phyloP scores from a whole-genome alignment of 2,329 filamentous ascomycete species.

The Moelleriella libera region DNA sequence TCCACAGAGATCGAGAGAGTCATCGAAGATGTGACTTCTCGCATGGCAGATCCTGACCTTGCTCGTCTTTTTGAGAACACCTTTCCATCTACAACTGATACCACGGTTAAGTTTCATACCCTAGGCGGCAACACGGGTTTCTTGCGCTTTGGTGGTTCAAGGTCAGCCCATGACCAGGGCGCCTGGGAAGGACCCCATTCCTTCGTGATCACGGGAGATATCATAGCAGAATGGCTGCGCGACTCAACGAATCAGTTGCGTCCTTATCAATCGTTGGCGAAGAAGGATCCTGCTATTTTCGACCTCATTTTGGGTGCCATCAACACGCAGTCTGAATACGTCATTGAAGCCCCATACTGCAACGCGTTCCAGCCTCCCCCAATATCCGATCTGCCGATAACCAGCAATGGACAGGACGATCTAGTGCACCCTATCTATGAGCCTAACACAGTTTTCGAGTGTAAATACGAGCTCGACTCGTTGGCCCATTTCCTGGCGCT shows the following conservation, averaged over 20 bases:
- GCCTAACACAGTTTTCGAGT: constrained; percentile 78
- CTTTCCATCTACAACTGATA: constrained; percentile 76
- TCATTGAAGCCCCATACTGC: constrained; percentile 91
- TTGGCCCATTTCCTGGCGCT: constrained; percentile 82
- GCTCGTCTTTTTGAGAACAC: constrained; percentile 90
- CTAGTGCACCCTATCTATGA: constrained; percentile 78
- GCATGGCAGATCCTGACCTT: constrained; percentile 73
- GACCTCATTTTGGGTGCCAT: constrained; percentile 82
- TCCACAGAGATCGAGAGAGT: constrained; percentile 79
- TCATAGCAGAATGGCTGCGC: constrained; percentile 83
- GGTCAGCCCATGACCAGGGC: constrained; percentile 28
- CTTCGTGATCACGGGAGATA: constrained; percentile 88
- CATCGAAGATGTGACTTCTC: constrained; percentile 66
- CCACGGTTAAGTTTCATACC: constrained; percentile 77
- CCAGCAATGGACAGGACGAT: constrained; percentile 71
- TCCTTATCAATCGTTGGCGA: constrained; percentile 76
- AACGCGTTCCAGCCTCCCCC: constrained; percentile 95
- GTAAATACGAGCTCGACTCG: constrained; percentile 97
- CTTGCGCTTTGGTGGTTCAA: constrained; percentile 17
- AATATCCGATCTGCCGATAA: constrained; percentile 58
- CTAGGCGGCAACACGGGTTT: constrained; percentile 35
- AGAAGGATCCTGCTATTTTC: constrained; percentile 64
- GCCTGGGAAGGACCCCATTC: constrained; percentile 77
- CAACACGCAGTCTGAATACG: constrained; percentile 89
- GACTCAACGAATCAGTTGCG: constrained; percentile 89